Conservation (phyloP, 371 early-diverging fungal species). For the Blakeslea trispora region DNA sequence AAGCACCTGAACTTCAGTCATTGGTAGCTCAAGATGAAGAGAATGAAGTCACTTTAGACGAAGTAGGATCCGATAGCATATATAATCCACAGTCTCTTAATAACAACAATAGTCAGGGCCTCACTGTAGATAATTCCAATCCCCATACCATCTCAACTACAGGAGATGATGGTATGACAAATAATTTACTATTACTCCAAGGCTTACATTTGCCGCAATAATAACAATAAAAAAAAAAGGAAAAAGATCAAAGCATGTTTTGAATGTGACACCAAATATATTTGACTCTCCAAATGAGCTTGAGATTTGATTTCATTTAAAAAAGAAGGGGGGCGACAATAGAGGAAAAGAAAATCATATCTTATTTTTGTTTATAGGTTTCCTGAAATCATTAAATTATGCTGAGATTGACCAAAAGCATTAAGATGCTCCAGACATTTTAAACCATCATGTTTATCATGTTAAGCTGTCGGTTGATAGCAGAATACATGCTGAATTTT, state of each 20-base stretch:
- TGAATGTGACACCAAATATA: conserved; percentile 1
- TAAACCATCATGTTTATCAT: too few relatives aligned
- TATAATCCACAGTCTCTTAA: conserved; percentile 4
- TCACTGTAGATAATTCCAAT: conserved; percentile 3
- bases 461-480: too few relatives aligned
- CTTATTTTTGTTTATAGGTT: too few relatives aligned
- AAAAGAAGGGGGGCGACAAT: too few relatives aligned
- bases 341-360: too few relatives aligned
- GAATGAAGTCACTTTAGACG: too few relatives aligned
- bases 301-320: background rate
- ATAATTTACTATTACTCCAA: conserved; percentile 22
- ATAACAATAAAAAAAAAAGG: too few relatives aligned
- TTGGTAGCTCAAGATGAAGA: conserved; percentile 20
- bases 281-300: background rate
- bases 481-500: too few relatives aligned
- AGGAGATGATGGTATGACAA: conserved; percentile 11
- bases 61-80: background rate
- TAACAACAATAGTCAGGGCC: conserved; percentile 10
- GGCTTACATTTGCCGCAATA: conserved; percentile 23
- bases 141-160: background rate
- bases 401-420: too few relatives aligned
- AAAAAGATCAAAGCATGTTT: too few relatives aligned
- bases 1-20: conserved; percentile 24
- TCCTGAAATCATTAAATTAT: too few relatives aligned
- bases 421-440: too few relatives aligned